Evolutionary conservation across 2,329 filamentous ascomycete genomes (phyloP).

Genomic region (Acrocalymma vagum): DNA sequence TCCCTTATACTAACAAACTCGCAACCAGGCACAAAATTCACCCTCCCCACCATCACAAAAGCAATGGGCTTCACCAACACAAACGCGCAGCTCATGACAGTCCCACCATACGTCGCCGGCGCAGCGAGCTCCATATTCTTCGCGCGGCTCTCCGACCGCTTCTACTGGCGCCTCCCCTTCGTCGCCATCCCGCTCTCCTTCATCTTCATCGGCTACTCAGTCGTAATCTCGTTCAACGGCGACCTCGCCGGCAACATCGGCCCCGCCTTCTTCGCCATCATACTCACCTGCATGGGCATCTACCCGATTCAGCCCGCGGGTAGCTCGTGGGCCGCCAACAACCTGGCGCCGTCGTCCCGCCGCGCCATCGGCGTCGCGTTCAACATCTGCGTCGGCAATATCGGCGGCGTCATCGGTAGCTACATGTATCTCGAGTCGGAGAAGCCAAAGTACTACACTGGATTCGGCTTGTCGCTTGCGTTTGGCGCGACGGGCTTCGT

Average conservation of each 20-base stretch:
- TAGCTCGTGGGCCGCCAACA: conserved; percentile 41
- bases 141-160: conserved; percentile 31
- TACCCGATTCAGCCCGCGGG: conserved; percentile 42
- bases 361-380: conserved; percentile 41
- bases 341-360: conserved; percentile 36
- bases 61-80: conserved; percentile 39
- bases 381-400: conserved; percentile 38
- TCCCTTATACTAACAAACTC: not conserved
- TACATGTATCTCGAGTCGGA: conserved; percentile 48
- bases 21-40: conserved; percentile 34
- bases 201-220: conserved; percentile 31
- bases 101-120: conserved; percentile 35
- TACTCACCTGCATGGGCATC: conserved; percentile 52
- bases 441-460: conserved; percentile 46
- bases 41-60: conserved; percentile 35
- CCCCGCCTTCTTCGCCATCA: conserved; percentile 55
- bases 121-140: conserved; percentile 32
- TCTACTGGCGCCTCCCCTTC: conserved; percentile 36
- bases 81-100: conserved; percentile 38
- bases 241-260: conserved; percentile 52
- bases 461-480: conserved; percentile 45
- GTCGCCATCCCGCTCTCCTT: conserved; percentile 44
- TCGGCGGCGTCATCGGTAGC: conserved; percentile 40
- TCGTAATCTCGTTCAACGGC: conserved; percentile 51
- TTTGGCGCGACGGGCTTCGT: conserved; percentile 33